Evolutionary conservation across 768 basidiomycete genomes (phyloP).

Genomic region (Lanmaoa rubissima): DNA sequence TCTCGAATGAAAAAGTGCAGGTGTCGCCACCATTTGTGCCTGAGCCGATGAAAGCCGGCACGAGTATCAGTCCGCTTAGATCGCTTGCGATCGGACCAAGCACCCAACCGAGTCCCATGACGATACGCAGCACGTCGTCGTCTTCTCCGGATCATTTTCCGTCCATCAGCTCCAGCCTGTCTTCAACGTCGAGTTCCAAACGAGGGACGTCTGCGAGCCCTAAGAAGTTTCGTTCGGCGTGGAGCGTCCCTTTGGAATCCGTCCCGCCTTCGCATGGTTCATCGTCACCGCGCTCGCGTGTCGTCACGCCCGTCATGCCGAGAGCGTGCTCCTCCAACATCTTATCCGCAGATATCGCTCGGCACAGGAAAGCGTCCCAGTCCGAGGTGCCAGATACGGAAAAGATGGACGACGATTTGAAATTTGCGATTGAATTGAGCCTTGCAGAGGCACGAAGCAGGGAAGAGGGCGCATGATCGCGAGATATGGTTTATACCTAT

Average conservation of each 20-base stretch:
- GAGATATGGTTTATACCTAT: neutral
- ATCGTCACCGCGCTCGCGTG: constrained; percentile 19
- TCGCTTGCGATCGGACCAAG: constrained; percentile 7
- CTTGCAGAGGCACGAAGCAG: constrained; percentile 47
- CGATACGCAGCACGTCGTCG: constrained; percentile 11
- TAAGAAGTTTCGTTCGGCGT: constrained; percentile 32
- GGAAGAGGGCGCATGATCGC: constrained; percentile 8
- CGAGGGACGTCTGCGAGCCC: constrained; percentile 16
- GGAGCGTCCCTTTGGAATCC: constrained; percentile 39
- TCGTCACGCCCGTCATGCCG: constrained; percentile 8
- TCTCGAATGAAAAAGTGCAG: constrained; percentile 53
- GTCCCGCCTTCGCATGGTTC: constrained; percentile 10
- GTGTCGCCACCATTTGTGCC: constrained; percentile 48
- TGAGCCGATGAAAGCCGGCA: constrained; percentile 58
- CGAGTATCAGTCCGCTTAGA: constrained; percentile 30
- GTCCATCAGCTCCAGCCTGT: constrained; percentile 31
- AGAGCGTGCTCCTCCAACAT: constrained; percentile 9
- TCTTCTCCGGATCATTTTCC: constrained; percentile 35
- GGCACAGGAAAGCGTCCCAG: neutral
- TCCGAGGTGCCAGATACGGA: constrained; percentile 16
- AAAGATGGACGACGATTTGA: constrained; percentile 63
- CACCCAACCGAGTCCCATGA: constrained; percentile 9
- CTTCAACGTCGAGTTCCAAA: constrained; percentile 23
- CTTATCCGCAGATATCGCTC: constrained; percentile 15
- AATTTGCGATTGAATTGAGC: constrained; percentile 66